Conservation (phyloP, 805 yeast genomes). For the Kodamaea nitidulidarum region DNA sequence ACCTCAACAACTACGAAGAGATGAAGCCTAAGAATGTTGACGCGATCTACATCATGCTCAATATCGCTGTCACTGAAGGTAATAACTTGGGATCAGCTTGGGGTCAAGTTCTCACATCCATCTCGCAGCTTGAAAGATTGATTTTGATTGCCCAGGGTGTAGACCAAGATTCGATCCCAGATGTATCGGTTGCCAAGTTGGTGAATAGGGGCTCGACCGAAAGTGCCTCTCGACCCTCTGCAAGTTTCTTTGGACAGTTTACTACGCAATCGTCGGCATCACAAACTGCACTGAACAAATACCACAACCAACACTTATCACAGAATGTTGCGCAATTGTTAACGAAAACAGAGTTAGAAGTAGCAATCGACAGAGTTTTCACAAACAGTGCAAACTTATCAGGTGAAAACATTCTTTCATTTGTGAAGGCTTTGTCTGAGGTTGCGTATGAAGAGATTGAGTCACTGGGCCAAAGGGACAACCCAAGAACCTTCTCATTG, state of each 20-base stretch:
- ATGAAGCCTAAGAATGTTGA: constrained; percentile 75
- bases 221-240: constrained; percentile 34
- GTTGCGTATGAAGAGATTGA: constrained; percentile 90
- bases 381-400: constrained; percentile 73
- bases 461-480: constrained; percentile 72
- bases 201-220: constrained; percentile 50
- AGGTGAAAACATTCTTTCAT: constrained; percentile 81
- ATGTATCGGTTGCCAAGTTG: constrained; percentile 70
- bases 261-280: constrained; percentile 49
- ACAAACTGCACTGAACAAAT: constrained; percentile 66
- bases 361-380: constrained; percentile 81
- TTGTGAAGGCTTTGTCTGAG: constrained; percentile 80
- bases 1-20: constrained; percentile 72
- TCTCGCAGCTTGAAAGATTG: constrained; percentile 87
- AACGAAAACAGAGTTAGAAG: constrained; percentile 65
- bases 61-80: constrained; percentile 79
- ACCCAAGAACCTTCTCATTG: constrained; percentile 87
- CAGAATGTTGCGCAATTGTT: constrained; percentile 54
- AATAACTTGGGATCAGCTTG: constrained; percentile 67
- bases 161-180: constrained; percentile 80
- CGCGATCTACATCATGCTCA: constrained; percentile 71
- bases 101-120: constrained; percentile 75
- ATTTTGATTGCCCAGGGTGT: constrained; percentile 86
- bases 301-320: constrained; percentile 64
- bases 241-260: constrained; percentile 54